These are phyloP conservation scores for Mallotus repandus DNA, from an alignment of 441 rosid species.

Conservation along the genomic window DNA sequence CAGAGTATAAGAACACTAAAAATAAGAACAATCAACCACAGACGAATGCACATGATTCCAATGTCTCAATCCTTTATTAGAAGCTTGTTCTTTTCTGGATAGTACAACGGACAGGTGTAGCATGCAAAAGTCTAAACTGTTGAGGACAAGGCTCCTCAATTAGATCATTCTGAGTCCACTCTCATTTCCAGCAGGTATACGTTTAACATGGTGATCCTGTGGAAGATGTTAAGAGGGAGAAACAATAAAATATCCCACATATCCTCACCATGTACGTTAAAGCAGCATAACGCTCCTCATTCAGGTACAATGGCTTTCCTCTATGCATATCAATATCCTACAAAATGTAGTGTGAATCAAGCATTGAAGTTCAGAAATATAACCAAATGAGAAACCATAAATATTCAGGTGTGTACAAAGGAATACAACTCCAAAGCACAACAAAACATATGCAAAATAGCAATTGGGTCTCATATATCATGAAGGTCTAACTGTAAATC, in stretches of 20 bases:
- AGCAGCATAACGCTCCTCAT: constrained; percentile 94
- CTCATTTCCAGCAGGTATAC: background rate
- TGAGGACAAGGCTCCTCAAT: background rate
- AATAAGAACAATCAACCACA: background rate
- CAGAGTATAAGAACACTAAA: background rate
- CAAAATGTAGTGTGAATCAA: constrained; percentile 5
- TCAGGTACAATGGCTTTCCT: constrained; percentile 91
- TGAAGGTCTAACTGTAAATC: background rate
- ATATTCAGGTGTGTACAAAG: background rate
- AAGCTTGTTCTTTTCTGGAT: background rate
- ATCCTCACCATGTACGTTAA: constrained; percentile 71
- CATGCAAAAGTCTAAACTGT: background rate
- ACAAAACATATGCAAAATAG: background rate
- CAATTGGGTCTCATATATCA: background rate
- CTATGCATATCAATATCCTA: constrained; percentile 78
- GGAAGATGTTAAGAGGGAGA: background rate
- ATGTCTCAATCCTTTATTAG: background rate
- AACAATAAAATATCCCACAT: background rate
- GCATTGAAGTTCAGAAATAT: background rate
- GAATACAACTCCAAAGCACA: background rate
- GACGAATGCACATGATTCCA: background rate
- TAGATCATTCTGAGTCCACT: background rate
- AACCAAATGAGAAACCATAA: background rate
- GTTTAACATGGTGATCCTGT: background rate
- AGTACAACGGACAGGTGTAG: background rate